Conservation (phyloP, 306 rosid species). For the Lithocarpus polystachyus region DNA sequence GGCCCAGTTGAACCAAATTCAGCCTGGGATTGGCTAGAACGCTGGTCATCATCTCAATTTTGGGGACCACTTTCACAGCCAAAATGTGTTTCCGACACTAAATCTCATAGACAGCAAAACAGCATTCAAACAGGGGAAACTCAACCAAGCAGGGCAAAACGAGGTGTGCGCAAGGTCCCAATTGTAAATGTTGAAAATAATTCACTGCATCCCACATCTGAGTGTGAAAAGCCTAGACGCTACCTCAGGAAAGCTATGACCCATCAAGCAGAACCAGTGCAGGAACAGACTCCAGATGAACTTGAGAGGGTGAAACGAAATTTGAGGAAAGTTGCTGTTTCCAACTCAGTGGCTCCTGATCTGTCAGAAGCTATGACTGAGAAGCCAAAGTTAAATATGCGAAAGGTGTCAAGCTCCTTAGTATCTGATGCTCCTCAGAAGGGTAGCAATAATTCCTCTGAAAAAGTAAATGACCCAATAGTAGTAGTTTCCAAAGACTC, state of each 20-base stretch:
- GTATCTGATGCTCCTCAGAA: constrained; percentile 30
- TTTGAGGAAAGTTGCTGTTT: constrained; percentile 18
- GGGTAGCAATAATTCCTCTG: constrained; percentile 24
- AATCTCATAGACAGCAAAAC: constrained; percentile 23
- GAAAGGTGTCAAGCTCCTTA: constrained; percentile 20
- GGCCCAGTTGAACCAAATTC: constrained; percentile 36
- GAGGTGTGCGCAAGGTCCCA: constrained; percentile 33
- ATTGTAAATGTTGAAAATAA: constrained; percentile 25
- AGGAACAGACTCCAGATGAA: constrained; percentile 40
- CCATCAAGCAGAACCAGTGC: constrained; percentile 24
- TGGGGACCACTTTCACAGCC: constrained; percentile 41
- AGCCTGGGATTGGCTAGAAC: constrained; percentile 46
- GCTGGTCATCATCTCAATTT: constrained; percentile 49
- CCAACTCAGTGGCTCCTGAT: constrained; percentile 26
- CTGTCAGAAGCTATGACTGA: constrained; percentile 32
- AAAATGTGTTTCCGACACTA: constrained; percentile 16
- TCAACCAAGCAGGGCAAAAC: constrained; percentile 30
- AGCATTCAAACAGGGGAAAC: constrained; percentile 26
- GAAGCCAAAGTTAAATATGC: constrained; percentile 32
- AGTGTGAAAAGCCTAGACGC: constrained; percentile 32
- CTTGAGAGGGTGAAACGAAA: constrained; percentile 34
- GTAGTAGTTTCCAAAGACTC: constrained; percentile 19
- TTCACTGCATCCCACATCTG: constrained; percentile 11
- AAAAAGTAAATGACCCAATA: constrained; percentile 25
- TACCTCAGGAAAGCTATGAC: constrained; percentile 30